Evolutionary conservation across 352 stramenopile species (phyloP), one percentile per base, ranked within the genome.

Genomic region (Globisporangium rhizosaccharum): DNA sequence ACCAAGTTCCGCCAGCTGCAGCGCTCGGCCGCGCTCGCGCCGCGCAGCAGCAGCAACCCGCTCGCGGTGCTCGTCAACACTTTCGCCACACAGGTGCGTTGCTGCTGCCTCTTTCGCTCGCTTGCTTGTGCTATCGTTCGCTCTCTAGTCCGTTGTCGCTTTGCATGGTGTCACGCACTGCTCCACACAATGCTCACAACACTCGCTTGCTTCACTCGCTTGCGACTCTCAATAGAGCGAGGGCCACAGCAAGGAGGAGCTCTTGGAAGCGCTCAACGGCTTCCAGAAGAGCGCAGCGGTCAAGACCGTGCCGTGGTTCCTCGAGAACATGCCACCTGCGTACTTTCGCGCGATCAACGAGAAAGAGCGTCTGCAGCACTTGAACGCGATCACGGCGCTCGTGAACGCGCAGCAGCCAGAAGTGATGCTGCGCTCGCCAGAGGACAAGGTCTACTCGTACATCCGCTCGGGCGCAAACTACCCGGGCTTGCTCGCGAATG

Each of bases 331-430:
- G 87, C 87, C 87, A 25, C 76, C 80, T 18, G 69, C 87, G n/a
- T 96, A 96, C 76, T 96, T 96, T 67, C 80, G 87, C 58, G 84
- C 88, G 51, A 92, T 92, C 53, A 66, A 73, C 55, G 82, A 96
- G 67, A 76, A 87, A 62, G 80, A 92, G 61, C 79, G 87, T 33
- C 56, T 96, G 56, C 80, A 94, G 59, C 87, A 96, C 71, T 65
- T 96, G 47, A 92, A 91, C 65, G 85, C 86, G 57, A 94, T 96
- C 71, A 91, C 78, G 66, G 82, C 82, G 60, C 74, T 91, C 15
- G 62, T 88, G 48, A 78, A 85, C 53, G 83, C 81, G 8, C 70
- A 90, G 62, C 83, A 93, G 61, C 83, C 83, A 0, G 83, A 93
- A 61, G 76, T 93, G 20, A 74, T 93, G 73, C 70, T 93, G n/a